Evolutionary conservation across 2,329 filamentous ascomycete genomes (phyloP).

Genomic region (Monilinia vaccinii-corymbosi): DNA sequence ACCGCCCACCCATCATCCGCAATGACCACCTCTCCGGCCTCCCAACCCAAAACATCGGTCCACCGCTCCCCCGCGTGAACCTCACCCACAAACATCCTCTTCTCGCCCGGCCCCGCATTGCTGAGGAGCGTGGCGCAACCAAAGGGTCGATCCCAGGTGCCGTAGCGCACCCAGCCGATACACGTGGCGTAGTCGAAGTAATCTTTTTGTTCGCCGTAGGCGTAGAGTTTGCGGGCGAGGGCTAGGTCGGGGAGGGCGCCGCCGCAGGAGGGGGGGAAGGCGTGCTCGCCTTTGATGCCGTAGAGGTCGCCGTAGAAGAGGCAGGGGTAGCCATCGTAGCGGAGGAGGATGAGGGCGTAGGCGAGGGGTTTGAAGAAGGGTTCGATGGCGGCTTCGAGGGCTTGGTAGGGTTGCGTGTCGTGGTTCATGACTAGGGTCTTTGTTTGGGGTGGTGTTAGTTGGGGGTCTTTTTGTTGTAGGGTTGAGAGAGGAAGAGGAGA

Average conservation of each 20-base stretch:
- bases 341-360: conserved; percentile 62
- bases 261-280: conserved; percentile 43
- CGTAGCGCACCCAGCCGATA: conserved; percentile 47
- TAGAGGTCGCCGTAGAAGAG: conserved; percentile 65
- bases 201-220: conserved; percentile 55
- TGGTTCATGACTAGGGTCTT: conserved; percentile 63
- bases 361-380: conserved; percentile 63
- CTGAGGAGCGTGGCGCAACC: conserved; percentile 50
- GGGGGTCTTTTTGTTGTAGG: too few species aligned
- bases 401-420: conserved; percentile 58
- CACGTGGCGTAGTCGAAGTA: conserved; percentile 53
- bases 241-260: conserved; percentile 49
- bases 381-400: conserved; percentile 51
- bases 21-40: conserved; percentile 46
- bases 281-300: conserved; percentile 42
- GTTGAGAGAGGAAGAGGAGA: neutral
- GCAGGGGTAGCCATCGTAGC: conserved; percentile 52
- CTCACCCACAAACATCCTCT: conserved; percentile 54
- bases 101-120: conserved; percentile 39
- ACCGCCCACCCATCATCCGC: conserved; percentile 48
- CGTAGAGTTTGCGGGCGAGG: conserved; percentile 55
- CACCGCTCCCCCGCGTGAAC: conserved; percentile 50
- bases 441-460: neutral
- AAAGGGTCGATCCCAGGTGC: conserved; percentile 38
- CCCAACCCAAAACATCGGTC: conserved; percentile 52